Percentiles rank a stretch among this genome's conserved stretches.
These are phyloP conservation scores for Tricholoma bakamatsutake DNA, from an alignment of 768 basidiomycete species.

Conservation along the genomic window DNA sequence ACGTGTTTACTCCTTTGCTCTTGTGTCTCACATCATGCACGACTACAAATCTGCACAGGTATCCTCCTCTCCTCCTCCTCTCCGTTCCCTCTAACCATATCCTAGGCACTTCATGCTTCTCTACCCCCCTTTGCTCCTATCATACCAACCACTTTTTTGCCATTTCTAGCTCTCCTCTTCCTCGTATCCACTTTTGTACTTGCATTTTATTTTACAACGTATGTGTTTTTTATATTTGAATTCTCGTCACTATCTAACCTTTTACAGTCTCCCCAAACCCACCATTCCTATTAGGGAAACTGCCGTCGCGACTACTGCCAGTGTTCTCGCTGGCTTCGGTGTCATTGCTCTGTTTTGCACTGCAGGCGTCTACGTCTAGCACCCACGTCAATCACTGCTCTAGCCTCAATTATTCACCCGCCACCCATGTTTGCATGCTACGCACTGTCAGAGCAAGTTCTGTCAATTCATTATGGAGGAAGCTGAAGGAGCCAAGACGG, in stretches of 20 bases:
- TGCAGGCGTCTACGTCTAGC: constrained; percentile 76
- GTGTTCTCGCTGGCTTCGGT: constrained; percentile 80
- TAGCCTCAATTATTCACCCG: constrained; percentile 70
- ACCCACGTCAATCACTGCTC: too few species aligned
- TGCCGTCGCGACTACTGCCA: constrained; percentile 65
- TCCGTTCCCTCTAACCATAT: not conserved
- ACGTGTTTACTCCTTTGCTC: constrained; percentile 20
- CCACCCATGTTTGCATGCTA: constrained; percentile 74
- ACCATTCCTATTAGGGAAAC: constrained; percentile 58
- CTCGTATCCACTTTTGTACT: constrained; percentile 75
- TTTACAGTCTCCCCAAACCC: constrained; percentile 68
- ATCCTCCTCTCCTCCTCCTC: constrained; percentile 7
- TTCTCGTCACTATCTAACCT: constrained; percentile 3
- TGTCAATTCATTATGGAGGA: constrained; percentile 1
- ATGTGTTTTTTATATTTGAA: constrained; percentile 23
- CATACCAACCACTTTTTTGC: constrained; percentile 62
- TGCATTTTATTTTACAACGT: constrained; percentile 90
- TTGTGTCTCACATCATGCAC: constrained; percentile 33
- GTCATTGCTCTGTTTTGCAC: constrained; percentile 86
- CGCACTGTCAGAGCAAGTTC: constrained; percentile 45
- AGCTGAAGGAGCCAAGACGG: constrained; percentile 23
- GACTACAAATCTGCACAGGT: constrained; percentile 54
- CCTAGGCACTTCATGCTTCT: constrained; percentile 54
- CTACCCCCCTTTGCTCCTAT: constrained; percentile 68
- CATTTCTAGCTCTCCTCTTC: constrained; percentile 69